phyloP scores from a whole-genome alignment of 768 basidiomycete genomes.

The Amanita molliuscula region DNA sequence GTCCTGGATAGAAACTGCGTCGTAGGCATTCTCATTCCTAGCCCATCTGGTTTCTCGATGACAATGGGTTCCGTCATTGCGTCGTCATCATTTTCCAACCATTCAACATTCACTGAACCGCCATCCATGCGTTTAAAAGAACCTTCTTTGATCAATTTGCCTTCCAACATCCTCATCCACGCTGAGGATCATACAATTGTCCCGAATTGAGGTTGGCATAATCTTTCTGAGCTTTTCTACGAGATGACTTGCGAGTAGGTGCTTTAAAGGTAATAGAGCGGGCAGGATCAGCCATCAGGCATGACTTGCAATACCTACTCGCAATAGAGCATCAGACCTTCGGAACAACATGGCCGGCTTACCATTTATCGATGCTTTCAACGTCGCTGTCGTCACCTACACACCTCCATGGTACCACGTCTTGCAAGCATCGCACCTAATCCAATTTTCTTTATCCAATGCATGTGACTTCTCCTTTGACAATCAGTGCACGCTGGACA shows the following conservation, averaged over 20 bases:
- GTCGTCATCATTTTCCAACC: constrained; percentile 61
- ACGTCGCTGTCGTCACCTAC: constrained; percentile 57
- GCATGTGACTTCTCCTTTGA: constrained; percentile 19
- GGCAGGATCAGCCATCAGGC: constrained; percentile 46
- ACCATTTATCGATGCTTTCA: constrained; percentile 73
- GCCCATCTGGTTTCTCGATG: constrained; percentile 63
- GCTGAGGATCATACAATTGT: constrained; percentile 48
- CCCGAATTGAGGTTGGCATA: constrained; percentile 70
- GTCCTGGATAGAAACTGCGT: constrained; percentile 64
- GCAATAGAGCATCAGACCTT: background rate
- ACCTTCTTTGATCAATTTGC: constrained; percentile 51
- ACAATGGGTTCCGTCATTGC: constrained; percentile 82
- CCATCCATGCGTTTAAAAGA: constrained; percentile 63
- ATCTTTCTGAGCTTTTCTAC: constrained; percentile 66
- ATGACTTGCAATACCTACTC: constrained; percentile 60
- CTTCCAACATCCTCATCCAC: constrained; percentile 60
- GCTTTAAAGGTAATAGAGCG: constrained; percentile 65
- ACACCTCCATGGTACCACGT: constrained; percentile 83
- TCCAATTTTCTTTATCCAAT: constrained; percentile 66
- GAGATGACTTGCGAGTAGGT: constrained; percentile 71
- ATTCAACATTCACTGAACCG: constrained; percentile 53
- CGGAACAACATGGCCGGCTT: constrained; percentile 11
- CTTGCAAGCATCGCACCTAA: constrained; percentile 74
- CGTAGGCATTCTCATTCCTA: constrained; percentile 88
- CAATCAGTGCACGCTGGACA: constrained; percentile 45